Percentiles rank a stretch among this genome's conserved stretches.
Evolutionary conservation across 371 early-diverging fungal species (phyloP).

Genomic region (Apophysomyces ossiformis): DNA sequence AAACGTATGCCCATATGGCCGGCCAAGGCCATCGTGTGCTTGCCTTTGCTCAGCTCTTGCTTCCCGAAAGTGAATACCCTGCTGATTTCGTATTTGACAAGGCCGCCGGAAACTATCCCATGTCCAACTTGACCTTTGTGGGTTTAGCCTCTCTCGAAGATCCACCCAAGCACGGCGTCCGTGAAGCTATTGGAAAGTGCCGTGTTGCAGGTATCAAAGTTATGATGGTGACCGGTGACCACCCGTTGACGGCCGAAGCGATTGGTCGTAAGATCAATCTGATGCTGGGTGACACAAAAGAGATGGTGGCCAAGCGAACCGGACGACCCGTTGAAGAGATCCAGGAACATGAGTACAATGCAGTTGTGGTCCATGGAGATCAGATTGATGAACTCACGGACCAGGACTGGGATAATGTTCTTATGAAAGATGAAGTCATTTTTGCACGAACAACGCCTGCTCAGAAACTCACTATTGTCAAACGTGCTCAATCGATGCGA

Average conservation of each 20-base stretch:
- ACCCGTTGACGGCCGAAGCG: conserved; percentile 63
- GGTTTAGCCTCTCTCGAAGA: conserved; percentile 71
- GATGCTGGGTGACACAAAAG: conserved; percentile 81
- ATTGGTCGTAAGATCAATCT: conserved; percentile 76
- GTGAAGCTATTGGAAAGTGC: conserved; percentile 47
- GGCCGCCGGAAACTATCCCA: conserved; percentile 8
- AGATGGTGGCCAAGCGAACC: conserved; percentile 68
- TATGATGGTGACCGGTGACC: conserved; percentile 75
- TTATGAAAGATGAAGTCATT: conserved; percentile 68
- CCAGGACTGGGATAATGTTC: conserved; percentile 80
- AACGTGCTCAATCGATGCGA: conserved; percentile 61
- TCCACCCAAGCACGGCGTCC: conserved; percentile 65
- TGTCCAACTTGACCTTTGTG: conserved; percentile 39
- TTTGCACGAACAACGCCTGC: conserved; percentile 83
- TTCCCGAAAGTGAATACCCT: conserved; percentile 49
- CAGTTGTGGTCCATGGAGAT: conserved; percentile 91
- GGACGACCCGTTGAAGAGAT: conserved; percentile 63
- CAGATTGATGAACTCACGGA: conserved; percentile 74
- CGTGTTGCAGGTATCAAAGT: conserved; percentile 67
- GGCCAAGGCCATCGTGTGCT: conserved; percentile 65
- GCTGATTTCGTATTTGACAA: conserved; percentile 24
- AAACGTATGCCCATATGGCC: conserved; percentile 57
- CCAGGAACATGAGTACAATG: conserved; percentile 80
- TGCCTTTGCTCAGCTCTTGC: conserved; percentile 46
- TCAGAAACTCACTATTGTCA: conserved; percentile 75